Percentiles rank a stretch among this genome's conserved stretches.
phyloP scores from a whole-genome alignment of 1,284 basidiomycete species.

The Gymnopus androsaceus region DNA sequence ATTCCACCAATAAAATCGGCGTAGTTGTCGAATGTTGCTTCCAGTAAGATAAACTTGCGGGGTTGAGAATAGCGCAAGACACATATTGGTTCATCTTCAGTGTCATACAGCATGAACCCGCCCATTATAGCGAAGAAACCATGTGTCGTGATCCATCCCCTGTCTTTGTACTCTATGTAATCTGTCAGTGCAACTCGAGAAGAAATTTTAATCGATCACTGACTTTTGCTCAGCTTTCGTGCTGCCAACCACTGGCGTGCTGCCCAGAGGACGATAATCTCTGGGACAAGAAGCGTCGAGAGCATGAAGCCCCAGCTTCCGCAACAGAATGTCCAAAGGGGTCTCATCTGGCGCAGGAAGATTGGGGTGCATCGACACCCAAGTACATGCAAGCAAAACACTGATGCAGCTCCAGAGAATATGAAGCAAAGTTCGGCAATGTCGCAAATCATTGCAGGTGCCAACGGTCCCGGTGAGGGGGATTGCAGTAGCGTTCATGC shows the following conservation, averaged over 20 bases:
- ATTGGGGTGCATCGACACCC: slow-evolving; percentile 39
- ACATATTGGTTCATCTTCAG: not conserved
- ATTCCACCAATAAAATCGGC: not conserved
- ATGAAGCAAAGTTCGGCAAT: not conserved
- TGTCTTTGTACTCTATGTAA: not conserved
- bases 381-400: slow-evolving; percentile 36
- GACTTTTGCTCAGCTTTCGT: slow-evolving; percentile 15
- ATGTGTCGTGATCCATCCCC: slow-evolving; percentile 17
- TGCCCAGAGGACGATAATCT: slow-evolving; percentile 33
- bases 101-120: slow-evolving; percentile 13
- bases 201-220: not conserved
- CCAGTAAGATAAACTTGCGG: not conserved
- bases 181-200: not conserved
- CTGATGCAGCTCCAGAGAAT: slow-evolving; percentile 36
- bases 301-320: slow-evolving; percentile 25
- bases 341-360: slow-evolving; percentile 25
- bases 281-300: slow-evolving; percentile 31
- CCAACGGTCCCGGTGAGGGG: too few relatives aligned
- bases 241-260: slow-evolving; percentile 29
- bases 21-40: not conserved
- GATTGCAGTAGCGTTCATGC: too few relatives aligned
- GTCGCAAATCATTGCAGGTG: not conserved
- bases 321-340: not conserved
- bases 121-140: slow-evolving; percentile 19
- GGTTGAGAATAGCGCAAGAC: not conserved